Base-by-base conservation (phyloP, 306 rosid genomes). In the Trifolium pratense region DNA sequence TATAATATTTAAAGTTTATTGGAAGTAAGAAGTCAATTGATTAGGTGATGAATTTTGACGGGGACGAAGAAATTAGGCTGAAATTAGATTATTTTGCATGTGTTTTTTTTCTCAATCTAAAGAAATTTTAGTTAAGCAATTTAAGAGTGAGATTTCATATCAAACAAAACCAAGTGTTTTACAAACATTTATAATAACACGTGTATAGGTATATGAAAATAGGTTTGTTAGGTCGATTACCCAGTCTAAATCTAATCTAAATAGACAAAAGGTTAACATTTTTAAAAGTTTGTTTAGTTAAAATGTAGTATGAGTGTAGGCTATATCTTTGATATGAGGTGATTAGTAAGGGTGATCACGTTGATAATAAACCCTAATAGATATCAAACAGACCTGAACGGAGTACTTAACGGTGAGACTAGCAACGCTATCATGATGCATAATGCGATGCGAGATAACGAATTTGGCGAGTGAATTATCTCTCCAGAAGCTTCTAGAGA, bases 351-450 rank as follows among this genome's bases (percentile, higher is more conserved):
- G n/a, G n/a, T n/a, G n/a, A n/a, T 46, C 34, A 42, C 37, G 3
- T 55, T 31, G 70, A 72, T 14, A 1, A 9, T 5, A 52, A 66
- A 75, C 73, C 73, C 66, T 75, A 48, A 26, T 13, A 17, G 11
- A 9, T 53, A 13, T 36, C 9, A 5, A 23, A 6, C 25, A 29
- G 36, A 90, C 99, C 96, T 94, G 99, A 74, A 88, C 96, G 36
- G 88, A 86, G 79, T 91, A 94, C 92, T 89, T 91, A 73, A 91
- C 92, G 51, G 99, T 96, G 43, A 94, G 96, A 57, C 99, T 84
- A 14, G 99, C 90, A 17, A 91, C 82, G 84, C 81, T 89, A 68
- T 94, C 97, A 7, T 90, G 91, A 20, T 81, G 90, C 37, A 84
- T 66, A 21, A 94, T 80, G 36, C 83, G 89, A 74, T 91, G 99